Conservation (phyloP, 2,329 filamentous ascomycete species). For the Coniochaeta hoffmannii region DNA sequence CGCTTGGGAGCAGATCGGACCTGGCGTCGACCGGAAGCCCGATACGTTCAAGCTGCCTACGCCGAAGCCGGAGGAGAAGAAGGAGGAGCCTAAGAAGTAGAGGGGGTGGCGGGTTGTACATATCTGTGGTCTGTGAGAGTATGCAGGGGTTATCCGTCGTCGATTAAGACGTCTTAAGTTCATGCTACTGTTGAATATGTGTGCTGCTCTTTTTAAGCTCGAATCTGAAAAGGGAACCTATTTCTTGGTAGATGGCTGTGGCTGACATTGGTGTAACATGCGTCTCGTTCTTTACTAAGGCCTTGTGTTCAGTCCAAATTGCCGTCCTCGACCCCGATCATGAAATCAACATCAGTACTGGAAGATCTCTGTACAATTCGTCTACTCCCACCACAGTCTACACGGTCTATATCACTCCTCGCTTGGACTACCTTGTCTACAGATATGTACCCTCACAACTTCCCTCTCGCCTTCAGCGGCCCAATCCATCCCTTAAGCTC, state of each 20-base stretch:
- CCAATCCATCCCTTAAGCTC: conserved; percentile 49
- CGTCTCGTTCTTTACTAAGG: no score
- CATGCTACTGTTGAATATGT: neutral
- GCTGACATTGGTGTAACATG: no score
- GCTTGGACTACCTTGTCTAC: neutral
- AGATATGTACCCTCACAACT: neutral
- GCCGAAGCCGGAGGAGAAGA: conserved; percentile 88
- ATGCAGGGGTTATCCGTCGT: neutral
- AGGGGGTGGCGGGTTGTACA: conserved; percentile 13
- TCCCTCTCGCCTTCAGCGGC: conserved; percentile 1
- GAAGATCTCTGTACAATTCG: neutral
- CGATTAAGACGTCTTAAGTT: neutral
- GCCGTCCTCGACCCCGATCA: no score
- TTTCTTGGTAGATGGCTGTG: no score
- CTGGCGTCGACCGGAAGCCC: conserved; percentile 71
- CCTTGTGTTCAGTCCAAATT: no score
- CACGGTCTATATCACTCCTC: neutral
- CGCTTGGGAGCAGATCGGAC: conserved; percentile 58
- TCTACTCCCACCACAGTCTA: neutral
- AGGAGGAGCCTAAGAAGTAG: conserved; percentile 90
- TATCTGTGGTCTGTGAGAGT: conserved; percentile 10
- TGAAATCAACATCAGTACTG: no score
- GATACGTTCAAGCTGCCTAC: conserved; percentile 91
- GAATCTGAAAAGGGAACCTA: no score
- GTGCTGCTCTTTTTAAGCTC: no score